Evolutionary conservation across 2,329 filamentous ascomycete species (phyloP), one percentile per base, ranked within the genome.

Genomic region (Mycocentrospora acerina): DNA sequence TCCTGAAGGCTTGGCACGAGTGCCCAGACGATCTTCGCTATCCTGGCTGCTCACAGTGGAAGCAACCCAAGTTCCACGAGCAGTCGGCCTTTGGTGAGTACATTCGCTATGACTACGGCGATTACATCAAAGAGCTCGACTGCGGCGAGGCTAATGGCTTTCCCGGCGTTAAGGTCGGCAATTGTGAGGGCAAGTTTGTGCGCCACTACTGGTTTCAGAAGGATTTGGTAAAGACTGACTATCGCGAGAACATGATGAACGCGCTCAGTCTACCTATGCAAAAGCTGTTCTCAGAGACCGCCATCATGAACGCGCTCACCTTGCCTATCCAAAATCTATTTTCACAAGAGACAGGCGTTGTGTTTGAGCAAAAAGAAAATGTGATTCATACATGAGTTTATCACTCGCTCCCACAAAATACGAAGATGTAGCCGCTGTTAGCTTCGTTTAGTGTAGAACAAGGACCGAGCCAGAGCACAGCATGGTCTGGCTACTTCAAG

Each of bases 1-100:
- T 79, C 24, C 63, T 78, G 26, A 68, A 72, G 42, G 73, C 72
- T 29, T 78, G 76, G 76, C 63, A 66, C 58, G 48, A 66, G 37
- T 69, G 66, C 34, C 65, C 66, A 2, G 61, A 66, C 7, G 59
- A 67, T 33, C 48, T 50, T 11, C 56, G 59, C 17, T 69, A 68
- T 37, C 42, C 50, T 29, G 57, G 57, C 40, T 69, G 66, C 59
- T 64, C 61, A 16, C 43, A 67, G 27, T 68, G 64, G 65, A 67
- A 64, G 44, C 46, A 57, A 40, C 60, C 62, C 19, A 61, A 55
- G 30, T 66, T 67, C 46, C 65, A 67, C 43, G 66, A 69, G 40
- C 66, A 69, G 42, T 60, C 56, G 12, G 66, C 66, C 1, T 66
- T 69, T 26, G 62, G 65, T 44, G 62, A 69, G 29, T 67, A 60